Evolutionary conservation across 2,329 filamentous ascomycete genomes (phyloP).

Genomic region (Exophiala bonariae): DNA sequence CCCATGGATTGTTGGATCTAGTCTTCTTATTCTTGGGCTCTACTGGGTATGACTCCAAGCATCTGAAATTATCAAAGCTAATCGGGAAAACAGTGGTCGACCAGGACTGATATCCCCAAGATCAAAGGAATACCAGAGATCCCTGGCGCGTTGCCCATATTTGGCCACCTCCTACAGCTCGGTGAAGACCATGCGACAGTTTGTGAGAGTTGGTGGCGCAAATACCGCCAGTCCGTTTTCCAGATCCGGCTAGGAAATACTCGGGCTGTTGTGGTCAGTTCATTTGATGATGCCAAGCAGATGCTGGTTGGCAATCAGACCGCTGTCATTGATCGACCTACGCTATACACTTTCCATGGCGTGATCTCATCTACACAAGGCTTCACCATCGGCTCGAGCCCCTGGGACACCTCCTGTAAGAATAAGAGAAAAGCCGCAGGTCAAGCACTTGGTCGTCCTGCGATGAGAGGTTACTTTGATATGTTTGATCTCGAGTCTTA

Average conservation of each 20-base stretch:
- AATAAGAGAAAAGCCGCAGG: conserved; percentile 70
- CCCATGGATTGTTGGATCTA: conserved; percentile 12
- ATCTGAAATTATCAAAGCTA: background rate
- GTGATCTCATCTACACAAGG: conserved; percentile 71
- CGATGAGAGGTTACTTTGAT: conserved; percentile 71
- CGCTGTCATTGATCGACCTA: conserved; percentile 70
- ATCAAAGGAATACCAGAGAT: conserved; percentile 60
- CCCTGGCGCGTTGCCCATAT: conserved; percentile 54
- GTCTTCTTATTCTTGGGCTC: conserved; percentile 12
- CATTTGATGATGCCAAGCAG: conserved; percentile 65
- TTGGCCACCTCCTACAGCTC: conserved; percentile 60
- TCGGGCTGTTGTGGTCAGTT: conserved; percentile 72
- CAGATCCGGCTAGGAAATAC: conserved; percentile 46
- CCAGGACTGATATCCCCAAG: conserved; percentile 52
- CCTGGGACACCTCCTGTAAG: conserved; percentile 76
- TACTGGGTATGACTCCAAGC: conserved; percentile 14
- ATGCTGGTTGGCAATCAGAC: conserved; percentile 73
- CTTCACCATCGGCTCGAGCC: conserved; percentile 75
- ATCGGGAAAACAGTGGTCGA: conserved; percentile 18
- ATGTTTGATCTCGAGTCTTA: conserved; percentile 73
- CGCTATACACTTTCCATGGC: conserved; percentile 72
- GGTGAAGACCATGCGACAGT: conserved; percentile 55
- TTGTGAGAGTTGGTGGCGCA: conserved; percentile 54
- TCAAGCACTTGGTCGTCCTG: conserved; percentile 69
- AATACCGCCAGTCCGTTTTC: conserved; percentile 59